Evolutionary conservation across 306 rosid species (phyloP).

Genomic region (Geum urbanum): DNA sequence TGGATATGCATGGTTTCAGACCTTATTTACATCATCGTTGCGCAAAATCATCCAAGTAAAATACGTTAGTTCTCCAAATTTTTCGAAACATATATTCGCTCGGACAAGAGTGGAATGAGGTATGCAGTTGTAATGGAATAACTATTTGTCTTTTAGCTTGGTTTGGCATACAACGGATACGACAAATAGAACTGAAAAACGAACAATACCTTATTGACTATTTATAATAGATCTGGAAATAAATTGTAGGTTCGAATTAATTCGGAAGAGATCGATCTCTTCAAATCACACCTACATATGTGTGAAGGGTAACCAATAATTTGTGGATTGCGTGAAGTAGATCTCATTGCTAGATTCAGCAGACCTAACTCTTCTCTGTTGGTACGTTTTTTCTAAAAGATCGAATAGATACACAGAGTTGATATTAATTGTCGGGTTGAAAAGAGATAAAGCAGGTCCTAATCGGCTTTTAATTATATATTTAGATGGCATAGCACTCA

Average conservation of each 20-base stretch:
- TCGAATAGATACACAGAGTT: constrained; percentile 11
- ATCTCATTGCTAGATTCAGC: not conserved
- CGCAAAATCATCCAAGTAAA: too few relatives aligned
- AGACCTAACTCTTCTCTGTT: not conserved
- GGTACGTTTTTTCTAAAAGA: constrained; percentile 22
- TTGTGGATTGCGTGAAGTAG: not conserved
- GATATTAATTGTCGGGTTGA: constrained; percentile 11
- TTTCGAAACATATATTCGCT: too few relatives aligned
- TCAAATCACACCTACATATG: not conserved
- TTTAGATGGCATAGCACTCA: constrained; percentile 1
- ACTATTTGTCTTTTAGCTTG: too few relatives aligned
- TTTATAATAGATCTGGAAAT: too few relatives aligned
- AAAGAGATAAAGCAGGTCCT: not conserved
- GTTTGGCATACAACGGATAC: not conserved
- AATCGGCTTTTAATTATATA: not conserved
- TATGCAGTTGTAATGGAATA: too few relatives aligned
- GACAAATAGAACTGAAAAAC: not conserved
- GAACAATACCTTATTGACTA: not conserved
- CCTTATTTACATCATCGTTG: too few relatives aligned
- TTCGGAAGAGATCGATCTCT: not conserved
- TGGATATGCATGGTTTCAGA: too few relatives aligned
- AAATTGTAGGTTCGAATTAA: not conserved
- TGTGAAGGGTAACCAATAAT: not conserved
- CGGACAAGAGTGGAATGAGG: too few relatives aligned
- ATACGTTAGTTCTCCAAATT: too few relatives aligned